These are phyloP conservation scores for Pelargonium myrrhifolium DNA, from an alignment of 441 rosid genomes.

Conservation along the genomic window DNA sequence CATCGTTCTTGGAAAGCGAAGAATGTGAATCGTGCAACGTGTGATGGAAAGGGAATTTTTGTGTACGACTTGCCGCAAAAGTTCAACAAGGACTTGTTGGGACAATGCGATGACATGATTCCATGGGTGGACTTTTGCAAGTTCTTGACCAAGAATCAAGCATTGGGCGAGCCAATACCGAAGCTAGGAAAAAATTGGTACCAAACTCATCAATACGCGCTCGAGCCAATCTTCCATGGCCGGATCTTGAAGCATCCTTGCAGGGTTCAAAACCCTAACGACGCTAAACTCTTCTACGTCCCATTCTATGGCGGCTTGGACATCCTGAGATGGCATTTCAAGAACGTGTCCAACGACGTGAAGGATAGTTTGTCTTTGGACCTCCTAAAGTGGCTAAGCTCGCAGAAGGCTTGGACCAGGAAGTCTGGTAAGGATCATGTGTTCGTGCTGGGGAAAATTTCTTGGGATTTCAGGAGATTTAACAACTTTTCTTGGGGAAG, in stretches of 20 bases:
- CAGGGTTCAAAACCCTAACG: constrained; percentile 52
- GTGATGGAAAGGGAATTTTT: constrained; percentile 55
- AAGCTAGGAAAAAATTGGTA: constrained; percentile 61
- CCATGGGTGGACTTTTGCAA: constrained; percentile 62
- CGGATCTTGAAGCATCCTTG: constrained; percentile 68
- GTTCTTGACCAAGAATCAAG: constrained; percentile 40
- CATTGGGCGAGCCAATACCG: constrained; percentile 43
- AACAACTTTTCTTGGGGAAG: constrained; percentile 54
- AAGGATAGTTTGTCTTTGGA: constrained; percentile 53
- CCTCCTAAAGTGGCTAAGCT: constrained; percentile 59
- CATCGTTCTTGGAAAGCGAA: constrained; percentile 61
- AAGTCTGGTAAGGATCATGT: constrained; percentile 74
- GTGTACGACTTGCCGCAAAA: constrained; percentile 73
- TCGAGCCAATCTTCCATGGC: constrained; percentile 73
- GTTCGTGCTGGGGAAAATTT: constrained; percentile 63
- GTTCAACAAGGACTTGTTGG: constrained; percentile 66
- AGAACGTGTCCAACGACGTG: constrained; percentile 60
- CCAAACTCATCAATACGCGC: constrained; percentile 63
- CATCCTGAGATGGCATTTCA: constrained; percentile 87
- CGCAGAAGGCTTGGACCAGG: constrained; percentile 43
- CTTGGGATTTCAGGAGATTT: constrained; percentile 82
- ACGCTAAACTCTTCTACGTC: constrained; percentile 72
- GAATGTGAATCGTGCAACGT: constrained; percentile 19
- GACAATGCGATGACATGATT: constrained; percentile 73
- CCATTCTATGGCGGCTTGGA: constrained; percentile 78